Percentiles rank a stretch among this genome's conserved stretches.
Conservation (phyloP, 2,329 filamentous ascomycete species). For the Pseudogymnoascus sp. region DNA sequence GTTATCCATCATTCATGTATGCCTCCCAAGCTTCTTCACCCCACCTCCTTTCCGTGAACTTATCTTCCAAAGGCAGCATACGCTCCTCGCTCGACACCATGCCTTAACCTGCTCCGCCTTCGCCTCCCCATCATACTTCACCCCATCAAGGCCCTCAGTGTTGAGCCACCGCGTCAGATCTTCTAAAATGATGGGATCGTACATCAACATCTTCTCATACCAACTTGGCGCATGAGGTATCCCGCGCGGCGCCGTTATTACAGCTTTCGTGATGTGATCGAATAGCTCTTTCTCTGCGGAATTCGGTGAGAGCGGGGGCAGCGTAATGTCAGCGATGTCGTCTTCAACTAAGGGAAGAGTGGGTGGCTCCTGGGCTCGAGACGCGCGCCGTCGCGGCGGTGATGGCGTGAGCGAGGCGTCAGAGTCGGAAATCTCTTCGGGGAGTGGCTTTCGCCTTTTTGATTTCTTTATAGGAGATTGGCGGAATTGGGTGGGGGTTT, state of each 20-base stretch:
- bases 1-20: not conserved
- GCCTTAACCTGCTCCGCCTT: slow-evolving; percentile 60
- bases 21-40: not conserved
- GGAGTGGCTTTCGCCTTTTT: slow-evolving; percentile 19
- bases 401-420: slow-evolving; percentile 28
- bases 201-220: slow-evolving; percentile 89
- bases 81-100: slow-evolving; percentile 82
- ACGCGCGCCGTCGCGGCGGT: slow-evolving; percentile 21
- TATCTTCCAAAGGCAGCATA: slow-evolving; percentile 68
- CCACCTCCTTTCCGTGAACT: slow-evolving; percentile 27
- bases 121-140: slow-evolving; percentile 58
- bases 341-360: slow-evolving; percentile 16
- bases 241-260: slow-evolving; percentile 42
- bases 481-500: slow-evolving; percentile 18
- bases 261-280: slow-evolving; percentile 44
- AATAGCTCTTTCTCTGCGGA: slow-evolving; percentile 41
- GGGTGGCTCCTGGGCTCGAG: slow-evolving; percentile 18
- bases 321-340: slow-evolving; percentile 11
- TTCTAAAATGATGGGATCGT: slow-evolving; percentile 82
- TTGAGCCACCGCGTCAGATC: slow-evolving; percentile 81
- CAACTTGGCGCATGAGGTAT: slow-evolving; percentile 52
- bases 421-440: slow-evolving; percentile 45
- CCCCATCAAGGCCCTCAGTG: slow-evolving; percentile 51
- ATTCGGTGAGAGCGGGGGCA: slow-evolving; percentile 24
- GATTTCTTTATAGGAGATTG: slow-evolving; percentile 27